Evolutionary conservation across 1,284 basidiomycete genomes (phyloP), one percentile per base, ranked within the genome.

Genomic region (Apiotrichum akiyoshidainum): DNA sequence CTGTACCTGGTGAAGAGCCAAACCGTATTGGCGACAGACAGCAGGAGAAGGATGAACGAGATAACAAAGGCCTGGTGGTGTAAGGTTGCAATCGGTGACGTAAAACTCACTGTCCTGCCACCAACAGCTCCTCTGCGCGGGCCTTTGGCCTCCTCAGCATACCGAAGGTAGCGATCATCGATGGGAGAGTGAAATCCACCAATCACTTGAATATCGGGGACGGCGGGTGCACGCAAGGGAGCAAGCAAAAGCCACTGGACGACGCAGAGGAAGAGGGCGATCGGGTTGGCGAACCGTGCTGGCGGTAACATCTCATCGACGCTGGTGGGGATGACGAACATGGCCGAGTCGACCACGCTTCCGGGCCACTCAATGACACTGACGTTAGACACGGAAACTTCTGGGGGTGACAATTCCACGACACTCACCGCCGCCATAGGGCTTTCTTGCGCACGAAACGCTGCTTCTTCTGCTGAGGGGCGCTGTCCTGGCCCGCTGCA

Each of bases 1-100:
- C 73, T 61, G 59, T 69, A 72, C 3, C 69, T 57, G 0, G 74
- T 73, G 61, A 76, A 76, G 9, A 76, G 68, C 59, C 72, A 76
- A 6, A 61, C 56, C 0, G 74, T 66, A 47, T 76, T 76, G 2
- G 68, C 70, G 11, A 57, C 42, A 0, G 74, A 60, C 16, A 76
- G 52, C 0, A 59, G 49, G 6, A 74, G 42, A 9, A 74, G 54
- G 48, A 68, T 40, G 31, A 70, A 46, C 16, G 66, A 68, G 65
- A 72, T 47, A 37, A 66, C 46, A 14, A 70, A 46, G n/a, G 64
- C 67, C 74, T 76, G 55, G 4, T 5, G 55, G n/a, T n/a, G n/a
- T n/a, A n/a, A n/a, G n/a, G n/a, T n/a, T n/a, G n/a, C n/a, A n/a
- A n/a, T n/a, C n/a, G n/a, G n/a, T n/a, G n/a, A n/a, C n/a, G n/a